Percentiles rank a stretch among this genome's conserved stretches.
These are phyloP conservation scores for Candida andamanensis DNA, from an alignment of 805 yeast genomes.

Conservation along the genomic window DNA sequence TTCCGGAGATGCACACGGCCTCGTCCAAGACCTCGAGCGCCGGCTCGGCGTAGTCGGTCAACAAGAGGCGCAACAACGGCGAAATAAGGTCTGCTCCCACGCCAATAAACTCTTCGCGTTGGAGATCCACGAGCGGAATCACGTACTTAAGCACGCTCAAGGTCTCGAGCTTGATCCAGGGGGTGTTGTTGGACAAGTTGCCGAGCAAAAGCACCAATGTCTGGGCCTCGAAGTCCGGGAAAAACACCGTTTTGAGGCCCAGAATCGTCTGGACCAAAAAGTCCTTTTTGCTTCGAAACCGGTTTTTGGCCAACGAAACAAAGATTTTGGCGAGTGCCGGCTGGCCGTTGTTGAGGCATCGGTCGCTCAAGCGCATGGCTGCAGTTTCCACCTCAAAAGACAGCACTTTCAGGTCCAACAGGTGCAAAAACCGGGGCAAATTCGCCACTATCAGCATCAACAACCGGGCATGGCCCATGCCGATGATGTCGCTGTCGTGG, in stretches of 20 bases:
- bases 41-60: slow-evolving; percentile 83
- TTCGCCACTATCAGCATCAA: slow-evolving; percentile 71
- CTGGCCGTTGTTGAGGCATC: slow-evolving; percentile 57
- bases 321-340: slow-evolving; percentile 65
- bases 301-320: slow-evolving; percentile 66
- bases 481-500: slow-evolving; percentile 71
- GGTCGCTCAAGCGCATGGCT: slow-evolving; percentile 40
- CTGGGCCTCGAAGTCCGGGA: slow-evolving; percentile 71
- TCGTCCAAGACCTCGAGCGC: slow-evolving; percentile 90
- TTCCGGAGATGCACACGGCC: slow-evolving; percentile 79
- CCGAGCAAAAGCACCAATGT: slow-evolving; percentile 74
- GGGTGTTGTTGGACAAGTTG: slow-evolving; percentile 64
- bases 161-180: slow-evolving; percentile 79
- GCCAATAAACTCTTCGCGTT: slow-evolving; percentile 73
- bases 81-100: slow-evolving; percentile 94
- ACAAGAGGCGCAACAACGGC: slow-evolving; percentile 71
- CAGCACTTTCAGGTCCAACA: slow-evolving; percentile 54
- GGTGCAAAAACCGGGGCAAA: slow-evolving; percentile 79
- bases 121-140: slow-evolving; percentile 73
- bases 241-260: slow-evolving; percentile 61
- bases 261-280: slow-evolving; percentile 76
- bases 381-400: slow-evolving; percentile 45
- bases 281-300: slow-evolving; percentile 88
- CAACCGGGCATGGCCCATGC: slow-evolving; percentile 63
- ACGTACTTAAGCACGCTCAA: slow-evolving; percentile 69